Evolutionary conservation across 345 rosid genomes (phyloP).

Genomic region (Citrus mangshanensis): DNA sequence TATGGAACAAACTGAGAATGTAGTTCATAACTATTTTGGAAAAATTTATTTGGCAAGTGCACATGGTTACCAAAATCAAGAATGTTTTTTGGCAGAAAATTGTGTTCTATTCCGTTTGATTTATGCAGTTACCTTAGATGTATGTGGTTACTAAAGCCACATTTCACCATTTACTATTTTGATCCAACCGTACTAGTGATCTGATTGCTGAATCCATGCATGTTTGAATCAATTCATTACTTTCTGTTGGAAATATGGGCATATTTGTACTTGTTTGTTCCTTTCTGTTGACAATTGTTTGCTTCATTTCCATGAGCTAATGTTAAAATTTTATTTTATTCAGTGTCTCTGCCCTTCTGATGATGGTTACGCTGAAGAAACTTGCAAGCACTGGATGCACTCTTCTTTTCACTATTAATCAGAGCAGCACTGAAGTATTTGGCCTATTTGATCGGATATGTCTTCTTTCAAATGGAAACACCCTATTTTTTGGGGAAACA

Average conservation of each 20-base stretch:
- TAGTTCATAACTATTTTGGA: not conserved
- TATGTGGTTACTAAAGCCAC: not conserved
- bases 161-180: not conserved
- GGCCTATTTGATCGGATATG: slow-evolving; percentile 98
- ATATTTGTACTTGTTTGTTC: not conserved
- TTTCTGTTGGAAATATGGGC: not conserved
- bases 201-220: not conserved
- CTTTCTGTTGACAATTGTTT: not conserved
- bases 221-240: not conserved
- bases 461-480: slow-evolving; percentile 95
- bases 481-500: slow-evolving; percentile 95
- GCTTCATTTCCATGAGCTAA: slow-evolving; percentile 8
- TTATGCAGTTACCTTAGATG: not conserved
- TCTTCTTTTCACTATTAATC: slow-evolving; percentile 80
- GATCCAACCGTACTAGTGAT: not conserved
- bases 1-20: not conserved
- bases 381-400: slow-evolving; percentile 98
- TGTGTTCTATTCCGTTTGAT: not conserved
- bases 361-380: slow-evolving; percentile 99
- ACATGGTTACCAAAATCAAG: too few relatives aligned
- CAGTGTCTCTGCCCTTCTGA: slow-evolving; percentile 97
- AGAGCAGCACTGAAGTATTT: slow-evolving; percentile 98
- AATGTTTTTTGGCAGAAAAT: not conserved
- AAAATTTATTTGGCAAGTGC: not conserved
- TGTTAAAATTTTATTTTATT: not conserved